These are phyloP conservation scores for Bipolaris zeicola DNA, from an alignment of 2,329 filamentous ascomycete genomes.

Conservation along the genomic window DNA sequence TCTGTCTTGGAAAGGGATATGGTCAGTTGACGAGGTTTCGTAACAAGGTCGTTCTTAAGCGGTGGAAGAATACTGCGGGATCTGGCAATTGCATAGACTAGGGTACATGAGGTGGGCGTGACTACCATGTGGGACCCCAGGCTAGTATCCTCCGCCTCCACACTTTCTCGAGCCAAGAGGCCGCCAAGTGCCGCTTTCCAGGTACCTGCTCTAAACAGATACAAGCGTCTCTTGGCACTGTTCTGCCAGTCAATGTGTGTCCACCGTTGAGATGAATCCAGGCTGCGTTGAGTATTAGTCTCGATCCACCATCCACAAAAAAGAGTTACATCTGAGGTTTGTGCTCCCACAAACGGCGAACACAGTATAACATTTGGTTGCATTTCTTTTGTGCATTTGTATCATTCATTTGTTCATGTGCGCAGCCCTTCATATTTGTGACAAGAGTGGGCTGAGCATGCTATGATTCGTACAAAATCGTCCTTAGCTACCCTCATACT, in stretches of 20 bases:
- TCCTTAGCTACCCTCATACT: not conserved
- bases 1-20: no score
- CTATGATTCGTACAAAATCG: not conserved
- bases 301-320: not conserved
- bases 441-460: no score
- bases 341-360: not conserved
- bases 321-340: not conserved
- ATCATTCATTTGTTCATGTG: not conserved
- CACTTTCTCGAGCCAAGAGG: not conserved
- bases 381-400: not conserved
- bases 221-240: slow-evolving; percentile 4
- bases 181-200: slow-evolving; percentile 5
- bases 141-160: slow-evolving; percentile 5
- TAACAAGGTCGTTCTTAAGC: slow-evolving; percentile 98
- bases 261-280: not conserved
- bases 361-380: not conserved
- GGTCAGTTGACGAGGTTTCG: slow-evolving; percentile 91
- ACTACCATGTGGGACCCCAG: not conserved
- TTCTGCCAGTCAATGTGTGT: not conserved
- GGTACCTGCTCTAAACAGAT: not conserved
- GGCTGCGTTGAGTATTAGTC: not conserved
- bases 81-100: not conserved
- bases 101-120: slow-evolving; percentile 1
- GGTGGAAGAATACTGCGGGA: slow-evolving; percentile 71
- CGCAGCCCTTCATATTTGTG: not conserved